A percentile compares a stretch with the other conserved stretches of the same genome.
phyloP scores from a whole-genome alignment of 1,139 yeast species.

The Geotrichum aggregatum region DNA sequence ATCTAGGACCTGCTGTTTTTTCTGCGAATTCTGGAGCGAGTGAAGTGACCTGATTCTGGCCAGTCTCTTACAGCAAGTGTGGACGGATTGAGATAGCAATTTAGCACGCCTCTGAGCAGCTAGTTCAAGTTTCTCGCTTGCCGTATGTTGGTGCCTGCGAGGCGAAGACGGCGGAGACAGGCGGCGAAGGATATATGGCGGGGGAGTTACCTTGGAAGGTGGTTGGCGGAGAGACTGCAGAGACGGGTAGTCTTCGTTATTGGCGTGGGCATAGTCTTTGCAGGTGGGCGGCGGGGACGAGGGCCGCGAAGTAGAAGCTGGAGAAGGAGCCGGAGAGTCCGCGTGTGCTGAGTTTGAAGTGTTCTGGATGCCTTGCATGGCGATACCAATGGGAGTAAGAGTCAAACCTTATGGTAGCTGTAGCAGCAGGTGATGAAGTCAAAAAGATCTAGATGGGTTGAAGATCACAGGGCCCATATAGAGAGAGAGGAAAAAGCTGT shows the following conservation, averaged over 20 bases:
- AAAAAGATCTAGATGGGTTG: no score
- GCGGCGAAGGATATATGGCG: not conserved
- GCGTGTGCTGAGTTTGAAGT: no score
- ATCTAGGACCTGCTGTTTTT: not conserved
- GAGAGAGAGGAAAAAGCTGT: no score
- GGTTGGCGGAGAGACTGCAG: not conserved
- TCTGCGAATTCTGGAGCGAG: not conserved
- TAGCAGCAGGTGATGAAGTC: no score
- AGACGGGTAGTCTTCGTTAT: not conserved
- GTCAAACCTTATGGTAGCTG: no score
- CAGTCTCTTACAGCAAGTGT: not conserved
- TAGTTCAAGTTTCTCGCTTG: not conserved
- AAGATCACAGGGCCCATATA: no score
- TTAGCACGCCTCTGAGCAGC: not conserved
- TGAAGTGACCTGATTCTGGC: not conserved
- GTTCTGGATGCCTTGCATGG: not conserved
- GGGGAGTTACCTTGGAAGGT: not conserved
- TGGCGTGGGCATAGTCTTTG: no score
- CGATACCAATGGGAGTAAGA: no score
- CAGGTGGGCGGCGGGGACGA: not conserved
- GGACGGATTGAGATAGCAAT: not conserved
- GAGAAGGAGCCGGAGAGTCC: slow-evolving; percentile 23
- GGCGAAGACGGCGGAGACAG: not conserved
- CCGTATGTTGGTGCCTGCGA: not conserved
- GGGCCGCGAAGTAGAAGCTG: slow-evolving; percentile 44